Conservation (phyloP, 2,329 filamentous ascomycete genomes). For the Phoma sp. region DNA sequence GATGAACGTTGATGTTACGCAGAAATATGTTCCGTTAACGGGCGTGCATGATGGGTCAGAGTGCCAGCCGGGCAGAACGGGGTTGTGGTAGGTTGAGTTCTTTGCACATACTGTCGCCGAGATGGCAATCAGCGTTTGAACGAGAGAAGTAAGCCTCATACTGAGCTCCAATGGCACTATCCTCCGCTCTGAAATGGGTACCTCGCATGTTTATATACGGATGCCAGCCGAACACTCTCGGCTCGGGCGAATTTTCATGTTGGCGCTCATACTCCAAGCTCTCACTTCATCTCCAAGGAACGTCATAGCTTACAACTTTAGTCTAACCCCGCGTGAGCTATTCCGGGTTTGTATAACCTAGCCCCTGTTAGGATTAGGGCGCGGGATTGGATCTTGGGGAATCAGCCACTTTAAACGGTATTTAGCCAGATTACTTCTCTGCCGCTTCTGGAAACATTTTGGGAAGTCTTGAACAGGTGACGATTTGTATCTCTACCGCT, state of each 20-base stretch:
- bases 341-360: not conserved
- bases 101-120: not conserved
- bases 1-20: conserved; percentile 23
- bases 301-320: not conserved
- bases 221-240: not conserved
- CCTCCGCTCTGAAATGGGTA: too few species aligned
- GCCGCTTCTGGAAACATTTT: not conserved
- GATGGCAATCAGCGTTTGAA: not conserved
- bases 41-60: conserved; percentile 55
- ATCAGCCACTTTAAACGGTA: not conserved
- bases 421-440: not conserved
- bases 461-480: too few species aligned
- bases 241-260: not conserved
- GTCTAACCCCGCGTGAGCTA: not conserved
- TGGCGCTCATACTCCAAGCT: not conserved
- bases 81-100: conserved; percentile 42
- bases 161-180: not conserved
- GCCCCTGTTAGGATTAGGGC: not conserved
- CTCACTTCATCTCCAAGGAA: not conserved
- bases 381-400: not conserved
- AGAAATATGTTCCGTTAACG: conserved; percentile 29
- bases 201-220: too few species aligned
- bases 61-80: conserved; percentile 58
- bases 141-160: not conserved
- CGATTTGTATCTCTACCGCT: too few species aligned